These are phyloP conservation scores for Coemansia sp. DNA, from an alignment of 192 early-diverging fungal genomes.

Conservation along the genomic window DNA sequence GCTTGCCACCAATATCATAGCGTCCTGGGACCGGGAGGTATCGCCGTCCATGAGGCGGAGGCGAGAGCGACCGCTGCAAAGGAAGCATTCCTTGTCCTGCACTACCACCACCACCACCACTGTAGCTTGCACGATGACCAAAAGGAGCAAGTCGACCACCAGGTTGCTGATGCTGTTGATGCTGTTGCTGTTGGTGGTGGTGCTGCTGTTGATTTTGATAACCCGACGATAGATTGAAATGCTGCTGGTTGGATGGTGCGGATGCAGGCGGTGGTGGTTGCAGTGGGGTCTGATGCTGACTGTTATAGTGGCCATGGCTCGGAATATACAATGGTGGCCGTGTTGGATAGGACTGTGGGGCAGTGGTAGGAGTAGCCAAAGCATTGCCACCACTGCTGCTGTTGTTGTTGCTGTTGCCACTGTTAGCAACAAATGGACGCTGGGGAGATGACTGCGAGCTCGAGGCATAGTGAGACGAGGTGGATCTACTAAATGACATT, in stretches of 20 bases:
- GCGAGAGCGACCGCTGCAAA: slow-evolving; percentile 42
- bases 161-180: background rate
- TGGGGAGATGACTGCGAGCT: slow-evolving; percentile 38
- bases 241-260: slow-evolving; percentile 43
- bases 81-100: slow-evolving; percentile 4
- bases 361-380: background rate
- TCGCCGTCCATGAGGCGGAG: slow-evolving; percentile 22
- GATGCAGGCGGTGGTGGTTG: slow-evolving; percentile 26
- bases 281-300: slow-evolving; percentile 1
- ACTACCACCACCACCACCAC: background rate
- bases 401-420: background rate
- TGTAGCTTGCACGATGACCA: slow-evolving; percentile 16
- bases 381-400: no score
- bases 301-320: background rate
- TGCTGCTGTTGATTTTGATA: slow-evolving; percentile 1
- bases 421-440: slow-evolving; percentile 20
- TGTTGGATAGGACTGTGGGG: slow-evolving; percentile 1
- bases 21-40: slow-evolving; percentile 34
- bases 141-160: slow-evolving; percentile 15
- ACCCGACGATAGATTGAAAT: slow-evolving; percentile 12
- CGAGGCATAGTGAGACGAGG: slow-evolving; percentile 19
- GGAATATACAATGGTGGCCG: slow-evolving; percentile 22
- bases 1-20: slow-evolving; percentile 22
- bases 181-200: background rate
- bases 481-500: slow-evolving; percentile 51